Percentiles rank a stretch among this genome's conserved stretches.
Conservation (phyloP, 768 basidiomycete species). For the Leucosporidium yakuticum region DNA sequence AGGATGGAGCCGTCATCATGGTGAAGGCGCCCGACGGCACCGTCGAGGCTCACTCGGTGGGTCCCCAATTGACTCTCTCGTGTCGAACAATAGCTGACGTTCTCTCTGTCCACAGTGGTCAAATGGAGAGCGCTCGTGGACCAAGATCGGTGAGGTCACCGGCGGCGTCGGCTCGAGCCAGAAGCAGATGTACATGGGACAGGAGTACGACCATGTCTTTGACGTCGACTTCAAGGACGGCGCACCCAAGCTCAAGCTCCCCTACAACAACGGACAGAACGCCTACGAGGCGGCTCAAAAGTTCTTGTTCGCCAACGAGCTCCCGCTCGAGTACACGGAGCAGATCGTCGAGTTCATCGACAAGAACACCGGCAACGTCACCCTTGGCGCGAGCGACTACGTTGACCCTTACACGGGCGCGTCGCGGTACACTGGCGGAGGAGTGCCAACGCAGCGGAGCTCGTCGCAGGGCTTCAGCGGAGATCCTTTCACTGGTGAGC, state of each 20-base stretch:
- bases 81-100: not conserved
- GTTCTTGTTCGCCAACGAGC: conserved; percentile 75
- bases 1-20: conserved; percentile 90
- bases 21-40: conserved; percentile 61
- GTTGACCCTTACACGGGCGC: conserved; percentile 86
- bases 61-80: conserved; percentile 19
- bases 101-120: conserved; percentile 66
- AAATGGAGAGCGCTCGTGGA: conserved; percentile 60
- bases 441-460: not conserved
- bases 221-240: conserved; percentile 95
- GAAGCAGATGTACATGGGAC: conserved; percentile 84
- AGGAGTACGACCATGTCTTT: conserved; percentile 99
- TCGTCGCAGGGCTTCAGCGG: conserved; percentile 9
- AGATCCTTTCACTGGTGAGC: conserved; percentile 30
- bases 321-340: conserved; percentile 75
- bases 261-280: conserved; percentile 85
- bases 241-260: conserved; percentile 83
- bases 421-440: conserved; percentile 26
- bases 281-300: conserved; percentile 81
- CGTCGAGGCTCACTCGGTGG: conserved; percentile 86
- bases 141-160: conserved; percentile 91
- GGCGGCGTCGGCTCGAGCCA: conserved; percentile 86
- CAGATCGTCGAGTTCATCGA: conserved; percentile 90
- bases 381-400: conserved; percentile 50
- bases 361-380: conserved; percentile 75